Percentiles rank a stretch among this genome's conserved stretches.
These are phyloP conservation scores for Trichophyton schoenleinii DNA, from an alignment of 2,329 filamentous ascomycete species.

Conservation along the genomic window DNA sequence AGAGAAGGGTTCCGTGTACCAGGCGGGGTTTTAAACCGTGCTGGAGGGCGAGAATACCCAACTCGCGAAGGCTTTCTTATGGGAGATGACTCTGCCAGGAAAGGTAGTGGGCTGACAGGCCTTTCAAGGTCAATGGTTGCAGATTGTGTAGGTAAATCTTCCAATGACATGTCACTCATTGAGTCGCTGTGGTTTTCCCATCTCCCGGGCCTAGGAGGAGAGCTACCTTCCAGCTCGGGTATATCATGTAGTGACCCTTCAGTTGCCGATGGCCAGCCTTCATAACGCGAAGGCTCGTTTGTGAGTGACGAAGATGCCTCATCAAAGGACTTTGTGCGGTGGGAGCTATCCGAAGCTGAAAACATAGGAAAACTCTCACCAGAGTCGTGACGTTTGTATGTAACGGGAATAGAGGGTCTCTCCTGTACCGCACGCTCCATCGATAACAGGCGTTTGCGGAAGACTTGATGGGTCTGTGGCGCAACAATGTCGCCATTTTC, in stretches of 20 bases:
- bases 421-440: slow-evolving; percentile 32
- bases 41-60: slow-evolving; percentile 1
- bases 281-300: slow-evolving; percentile 16
- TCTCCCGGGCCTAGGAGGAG: slow-evolving; percentile 11
- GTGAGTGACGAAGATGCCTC: slow-evolving; percentile 37
- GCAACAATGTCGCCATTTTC: slow-evolving; percentile 33
- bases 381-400: slow-evolving; percentile 42
- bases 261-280: slow-evolving; percentile 17
- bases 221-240: slow-evolving; percentile 13
- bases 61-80: background rate
- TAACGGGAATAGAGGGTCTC: slow-evolving; percentile 21
- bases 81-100: slow-evolving; percentile 24
- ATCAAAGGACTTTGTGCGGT: slow-evolving; percentile 37
- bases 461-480: slow-evolving; percentile 37
- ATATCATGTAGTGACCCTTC: slow-evolving; percentile 12
- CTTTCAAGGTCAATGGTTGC: slow-evolving; percentile 33
- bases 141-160: slow-evolving; percentile 17
- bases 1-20: background rate
- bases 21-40: background rate
- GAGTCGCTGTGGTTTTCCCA: slow-evolving; percentile 7
- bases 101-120: slow-evolving; percentile 26
- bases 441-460: slow-evolving; percentile 38
- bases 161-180: slow-evolving; percentile 16
- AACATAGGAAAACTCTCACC: slow-evolving; percentile 53
- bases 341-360: slow-evolving; percentile 47